Base-by-base conservation (phyloP, 148 eudicot species). In the Arbutus unedo region DNA sequence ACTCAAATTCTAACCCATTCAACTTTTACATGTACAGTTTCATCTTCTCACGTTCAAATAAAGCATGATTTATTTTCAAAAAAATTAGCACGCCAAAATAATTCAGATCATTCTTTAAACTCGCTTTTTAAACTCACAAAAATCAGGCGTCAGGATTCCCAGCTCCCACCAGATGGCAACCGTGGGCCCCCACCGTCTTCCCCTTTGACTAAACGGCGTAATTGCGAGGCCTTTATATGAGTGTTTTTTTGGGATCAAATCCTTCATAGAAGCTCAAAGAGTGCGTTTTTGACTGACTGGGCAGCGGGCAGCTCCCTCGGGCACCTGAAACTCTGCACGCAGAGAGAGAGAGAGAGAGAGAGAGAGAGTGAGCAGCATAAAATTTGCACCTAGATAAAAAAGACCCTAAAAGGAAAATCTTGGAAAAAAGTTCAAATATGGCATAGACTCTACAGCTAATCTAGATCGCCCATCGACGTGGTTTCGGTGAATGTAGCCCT, bases 381-480 rank as follows among this genome's bases (percentile, higher is more conserved):
- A 43, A 76, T 43, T 16, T 18, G 76, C n/a, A 5, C 3, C 7
- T 18, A 62, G 21, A 48, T 15, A 64, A 78, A 31, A 78, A 31
- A 60, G 54, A 8, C 38, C 19, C 59, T 23, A 79, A 7, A 62
- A 16, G 13, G 44, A 60, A 44, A 79, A 23, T 23, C 70, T 8
- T 8, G 70, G 9, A 38, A 21, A 64, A 31, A 43, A 75, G 78
- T 11, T 25, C 19, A 5, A 75, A 23, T 21, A 5, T 18, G 56
- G 38, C 15, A 18, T 4, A 45, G 45, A 67, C 73, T 25, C 44
- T 25, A 66, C 16, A 31, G 72, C 72, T 23, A 67, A 67, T 13
- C 47, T 41, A 78, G 86, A 74, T 84, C 78, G 68, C 44, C 49
- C 49, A 56, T 76, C 4, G 64, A 53, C 62, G 81, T 48, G 59